Evolutionary conservation across 2,329 filamentous ascomycete genomes (phyloP).

Genomic region (Cryphonectria japonica): DNA sequence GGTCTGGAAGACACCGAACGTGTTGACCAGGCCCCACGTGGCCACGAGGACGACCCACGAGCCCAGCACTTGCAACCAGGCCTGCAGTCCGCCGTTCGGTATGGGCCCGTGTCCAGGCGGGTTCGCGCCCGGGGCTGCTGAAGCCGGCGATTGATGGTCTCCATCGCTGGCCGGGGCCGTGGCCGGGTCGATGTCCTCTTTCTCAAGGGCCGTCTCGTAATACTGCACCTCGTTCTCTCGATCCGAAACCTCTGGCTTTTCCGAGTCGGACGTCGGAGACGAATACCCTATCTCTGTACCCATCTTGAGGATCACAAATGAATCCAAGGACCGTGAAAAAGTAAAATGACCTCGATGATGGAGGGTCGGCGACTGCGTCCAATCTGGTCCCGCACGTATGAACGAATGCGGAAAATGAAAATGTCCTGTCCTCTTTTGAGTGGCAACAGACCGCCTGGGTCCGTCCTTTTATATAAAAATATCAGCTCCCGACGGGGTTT

Average conservation of each 20-base stretch:
- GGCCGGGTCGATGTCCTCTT: neutral
- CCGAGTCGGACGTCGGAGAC: slow-evolving; percentile 18
- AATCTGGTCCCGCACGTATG: neutral
- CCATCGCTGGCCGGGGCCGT: neutral
- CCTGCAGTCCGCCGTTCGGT: slow-evolving; percentile 35
- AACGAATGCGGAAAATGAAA: neutral
- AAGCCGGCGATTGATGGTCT: neutral
- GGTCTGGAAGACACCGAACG: slow-evolving; percentile 51
- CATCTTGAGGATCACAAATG: neutral
- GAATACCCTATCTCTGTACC: neutral
- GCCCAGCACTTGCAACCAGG: slow-evolving; percentile 48
- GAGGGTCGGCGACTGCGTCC: neutral
- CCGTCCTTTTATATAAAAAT: neutral
- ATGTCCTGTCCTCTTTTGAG: neutral
- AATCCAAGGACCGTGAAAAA: neutral
- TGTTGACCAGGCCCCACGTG: slow-evolving; percentile 48
- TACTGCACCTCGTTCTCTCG: slow-evolving; percentile 5
- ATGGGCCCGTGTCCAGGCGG: slow-evolving; percentile 20
- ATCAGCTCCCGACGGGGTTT: neutral
- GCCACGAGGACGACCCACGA: slow-evolving; percentile 41
- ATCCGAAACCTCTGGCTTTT: slow-evolving; percentile 20
- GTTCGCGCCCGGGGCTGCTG: neutral
- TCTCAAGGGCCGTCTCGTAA: neutral
- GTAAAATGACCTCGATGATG: neutral
- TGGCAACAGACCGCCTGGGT: neutral